Conservation (phyloP, 2,329 filamentous ascomycete genomes). For the Ophiostoma sp. region DNA sequence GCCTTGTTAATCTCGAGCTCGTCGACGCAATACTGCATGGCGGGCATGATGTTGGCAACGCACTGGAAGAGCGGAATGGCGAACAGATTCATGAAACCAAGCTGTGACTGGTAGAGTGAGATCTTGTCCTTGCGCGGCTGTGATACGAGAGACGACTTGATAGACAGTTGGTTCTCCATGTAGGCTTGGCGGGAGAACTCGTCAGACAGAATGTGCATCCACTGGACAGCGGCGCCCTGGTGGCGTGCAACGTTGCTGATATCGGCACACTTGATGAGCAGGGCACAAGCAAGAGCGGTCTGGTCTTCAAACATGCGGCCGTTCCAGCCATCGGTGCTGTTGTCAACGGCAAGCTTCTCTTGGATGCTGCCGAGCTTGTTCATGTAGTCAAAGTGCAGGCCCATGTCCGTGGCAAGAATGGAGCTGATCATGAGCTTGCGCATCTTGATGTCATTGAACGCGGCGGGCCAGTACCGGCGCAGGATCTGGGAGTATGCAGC, state of each 20-base stretch:
- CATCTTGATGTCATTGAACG: conserved; percentile 73
- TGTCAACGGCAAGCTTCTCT: conserved; percentile 64
- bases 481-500: conserved; percentile 95
- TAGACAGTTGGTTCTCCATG: conserved; percentile 84
- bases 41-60: conserved; percentile 77
- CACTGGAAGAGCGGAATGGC: conserved; percentile 87
- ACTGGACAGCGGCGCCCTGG: conserved; percentile 74
- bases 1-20: conserved; percentile 73
- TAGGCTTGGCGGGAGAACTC: conserved; percentile 90
- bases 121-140: conserved; percentile 76
- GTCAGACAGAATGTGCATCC: conserved; percentile 91
- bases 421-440: conserved; percentile 91
- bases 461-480: conserved; percentile 81
- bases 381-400: conserved; percentile 95
- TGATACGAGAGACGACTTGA: conserved; percentile 81
- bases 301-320: conserved; percentile 69
- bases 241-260: conserved; percentile 95
- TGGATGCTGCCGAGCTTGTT: conserved; percentile 75
- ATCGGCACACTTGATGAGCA: conserved; percentile 96
- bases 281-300: conserved; percentile 74
- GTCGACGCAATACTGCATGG: conserved; percentile 75
- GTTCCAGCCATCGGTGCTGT: conserved; percentile 67
- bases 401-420: conserved; percentile 98
- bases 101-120: conserved; percentile 79
- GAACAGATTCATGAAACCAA: conserved; percentile 95